Percentiles rank a stretch among this genome's conserved stretches.
phyloP scores from a whole-genome alignment of 176 grass and related monocot species.

The Musa schizocarpa region DNA sequence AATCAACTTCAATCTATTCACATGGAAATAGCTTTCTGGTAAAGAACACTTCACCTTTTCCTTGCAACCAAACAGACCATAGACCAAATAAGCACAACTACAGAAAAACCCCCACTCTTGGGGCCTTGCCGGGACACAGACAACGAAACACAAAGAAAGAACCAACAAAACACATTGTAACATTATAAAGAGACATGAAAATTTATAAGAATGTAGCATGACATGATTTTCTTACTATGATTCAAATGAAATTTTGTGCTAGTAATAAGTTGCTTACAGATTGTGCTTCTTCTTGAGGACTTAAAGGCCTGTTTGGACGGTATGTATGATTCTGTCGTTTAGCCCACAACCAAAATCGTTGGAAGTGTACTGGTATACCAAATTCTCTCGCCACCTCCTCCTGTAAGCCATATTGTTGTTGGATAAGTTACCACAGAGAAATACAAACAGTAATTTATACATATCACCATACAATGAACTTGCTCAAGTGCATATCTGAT shows the following conservation, averaged over 20 bases:
- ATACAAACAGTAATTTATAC: not conserved
- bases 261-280: slow-evolving; percentile 1
- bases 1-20: no score
- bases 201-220: not conserved
- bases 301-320: slow-evolving; percentile 4
- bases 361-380: slow-evolving; percentile 1
- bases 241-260: not conserved
- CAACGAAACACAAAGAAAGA: no score
- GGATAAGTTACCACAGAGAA: not conserved
- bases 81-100: no score
- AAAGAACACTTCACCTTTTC: no score
- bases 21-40: no score
- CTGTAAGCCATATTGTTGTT: not conserved
- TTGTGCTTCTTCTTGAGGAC: slow-evolving; percentile 8
- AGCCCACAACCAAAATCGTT: slow-evolving; percentile 8
- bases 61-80: no score
- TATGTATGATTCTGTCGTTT: slow-evolving; percentile 10
- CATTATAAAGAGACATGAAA: no score
- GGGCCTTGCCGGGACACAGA: no score
- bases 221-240: not conserved
- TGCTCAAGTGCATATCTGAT: no score
- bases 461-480: no score
- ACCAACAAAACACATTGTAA: no score
- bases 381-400: slow-evolving; percentile 5
- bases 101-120: no score